Evolutionary conservation across 306 rosid species (phyloP), one percentile per base, ranked within the genome.

Genomic region (Oemleria cerasiformis): DNA sequence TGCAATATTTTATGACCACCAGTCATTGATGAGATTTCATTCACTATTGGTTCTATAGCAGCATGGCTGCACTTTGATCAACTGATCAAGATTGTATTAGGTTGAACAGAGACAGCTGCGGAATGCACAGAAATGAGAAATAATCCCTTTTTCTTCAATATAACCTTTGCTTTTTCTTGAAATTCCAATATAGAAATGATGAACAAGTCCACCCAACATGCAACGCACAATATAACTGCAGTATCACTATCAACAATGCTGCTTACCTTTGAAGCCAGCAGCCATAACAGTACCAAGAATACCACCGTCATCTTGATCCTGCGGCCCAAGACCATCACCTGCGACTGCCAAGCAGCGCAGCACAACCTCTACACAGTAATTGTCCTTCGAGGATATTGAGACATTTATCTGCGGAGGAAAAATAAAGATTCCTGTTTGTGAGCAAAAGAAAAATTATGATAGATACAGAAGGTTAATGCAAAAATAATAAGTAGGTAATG

Each of bases 201-300:
- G 11, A 25, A 25, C 30, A n/a, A n/a, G n/a, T n/a, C n/a, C n/a
- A n/a, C n/a, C n/a, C n/a, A n/a, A n/a, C n/a, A n/a, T n/a, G 55
- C 55, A 58, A 54, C 38, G 44, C 42, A 73, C 17, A 30, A 30
- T 16, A 64, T 14, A 69, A 67, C 3, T 21, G 17, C 44, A 65
- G 67, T 23, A 25, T 23, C 51, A 73, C n/a, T n/a, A n/a, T n/a
- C n/a, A n/a, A 65, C 59, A 38, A 67, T 44, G 73, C 68, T 79
- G 45, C 80, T 70, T 78, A 89, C 99, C 99, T 88, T 94, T 94
- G 77, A 94, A 94, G 77, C 97, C 99, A 81, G 97, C 90, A 42
- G 96, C 95, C 90, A 91, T 74, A 25, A 89, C 71, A 20, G 79
- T 79, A 71, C 91, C 79, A 74, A 94, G 97, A 76, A 89, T 78